Evolutionary conservation across 1,284 basidiomycete genomes (phyloP), one percentile per base, ranked within the genome.

Genomic region (Porogramme epimiltina): DNA sequence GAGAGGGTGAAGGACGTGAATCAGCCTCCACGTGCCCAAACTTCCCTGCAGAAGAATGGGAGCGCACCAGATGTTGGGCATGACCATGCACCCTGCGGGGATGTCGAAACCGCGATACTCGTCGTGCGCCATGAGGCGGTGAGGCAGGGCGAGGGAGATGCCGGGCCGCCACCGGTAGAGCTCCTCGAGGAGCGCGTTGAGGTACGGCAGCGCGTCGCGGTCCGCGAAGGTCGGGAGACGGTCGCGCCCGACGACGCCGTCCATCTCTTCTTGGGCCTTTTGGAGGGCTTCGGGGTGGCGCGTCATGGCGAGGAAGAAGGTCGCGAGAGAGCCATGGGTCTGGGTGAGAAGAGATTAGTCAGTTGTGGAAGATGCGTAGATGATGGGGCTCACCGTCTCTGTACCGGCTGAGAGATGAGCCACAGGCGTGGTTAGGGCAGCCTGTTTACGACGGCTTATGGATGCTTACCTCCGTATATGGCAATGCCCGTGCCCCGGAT

Each of bases 131-230:
- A 73, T 76, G 25, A 36, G 36, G 9, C 48, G 40, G 22, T 55
- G 59, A 3, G 55, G 55, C 15, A 58, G 18, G 4, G 45, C 58
- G 18, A 18, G 11, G 11, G 4, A n/a, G 18, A 23, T 31, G 24
- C 16, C 34, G 16, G 34, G 34, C 13, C 34, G 34, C 34, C 34
- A 37, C 75, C 80, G 70, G 45, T 77, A 69, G 15, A 75, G 66
- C 63, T 81, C 79, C 53, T 77, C 77, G 31, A 80, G 45, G 5
- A 80, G 60, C 46, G 70, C 73, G 38, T 77, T 71, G 33, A 79
- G 67, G 66, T 82, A 61, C 18, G 56, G 60, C 26, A 60, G 19
- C 5, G 49, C 50, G 4, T 25, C 41, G 24, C 58, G 52, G 31
- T 63, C 62, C 1, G 19, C 22, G 18, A 62, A 56, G 33, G 55